A percentile compares a stretch with the other conserved stretches of the same genome.
phyloP scores from a whole-genome alignment of 208 protist genomes.

The Trypanosoma cruzi region DNA sequence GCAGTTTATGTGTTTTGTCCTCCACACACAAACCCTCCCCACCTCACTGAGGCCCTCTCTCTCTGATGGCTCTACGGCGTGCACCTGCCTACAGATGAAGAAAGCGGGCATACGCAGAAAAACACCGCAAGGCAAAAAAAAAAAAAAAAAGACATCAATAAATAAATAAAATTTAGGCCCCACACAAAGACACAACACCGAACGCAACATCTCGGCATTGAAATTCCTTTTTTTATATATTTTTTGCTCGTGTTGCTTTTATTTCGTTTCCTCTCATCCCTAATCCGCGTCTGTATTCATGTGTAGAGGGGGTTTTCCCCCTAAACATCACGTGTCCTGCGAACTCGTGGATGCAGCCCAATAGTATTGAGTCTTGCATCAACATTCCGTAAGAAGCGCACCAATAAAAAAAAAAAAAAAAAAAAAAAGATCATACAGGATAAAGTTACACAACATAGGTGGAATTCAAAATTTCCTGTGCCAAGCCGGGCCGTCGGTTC shows the following conservation, averaged over 20 bases:
- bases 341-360: too few species aligned
- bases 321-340: too few species aligned
- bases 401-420: constrained; percentile 21
- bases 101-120: neutral
- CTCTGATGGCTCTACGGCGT: neutral
- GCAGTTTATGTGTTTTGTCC: neutral
- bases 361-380: neutral
- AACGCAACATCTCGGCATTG: neutral
- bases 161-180: neutral
- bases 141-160: constrained; percentile 9
- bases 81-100: neutral
- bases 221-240: neutral
- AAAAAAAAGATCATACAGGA: neutral
- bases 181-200: neutral
- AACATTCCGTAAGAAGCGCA: constrained; percentile 1
- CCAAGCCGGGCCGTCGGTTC: neutral
- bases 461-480: neutral
- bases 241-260: neutral
- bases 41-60: neutral
- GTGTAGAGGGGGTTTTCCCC: too few species aligned
- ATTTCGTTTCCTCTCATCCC: neutral
- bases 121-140: neutral
- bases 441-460: constrained; percentile 2
- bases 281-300: too few species aligned
- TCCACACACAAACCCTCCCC: neutral